Evolutionary conservation across 148 eudicot genomes (phyloP).

Genomic region (Drosera capensis): DNA sequence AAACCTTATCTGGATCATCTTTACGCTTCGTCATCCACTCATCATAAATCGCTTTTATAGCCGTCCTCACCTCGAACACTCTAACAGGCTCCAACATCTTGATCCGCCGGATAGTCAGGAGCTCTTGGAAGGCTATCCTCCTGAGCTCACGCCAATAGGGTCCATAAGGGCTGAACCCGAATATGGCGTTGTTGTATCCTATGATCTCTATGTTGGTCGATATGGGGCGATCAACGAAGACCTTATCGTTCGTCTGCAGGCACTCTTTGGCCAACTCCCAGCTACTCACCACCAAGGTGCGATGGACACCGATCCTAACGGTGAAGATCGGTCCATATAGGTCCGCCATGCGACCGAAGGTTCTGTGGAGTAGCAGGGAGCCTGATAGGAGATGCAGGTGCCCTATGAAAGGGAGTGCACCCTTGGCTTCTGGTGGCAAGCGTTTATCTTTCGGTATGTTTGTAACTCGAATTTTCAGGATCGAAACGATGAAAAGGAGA

Average conservation of each 20-base stretch:
- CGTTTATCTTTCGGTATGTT: too few species aligned
- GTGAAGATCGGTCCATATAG: conserved; percentile 1
- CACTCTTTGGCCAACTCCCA: conserved; percentile 3
- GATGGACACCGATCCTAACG: neutral
- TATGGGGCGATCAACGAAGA: neutral
- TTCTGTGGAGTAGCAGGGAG: neutral
- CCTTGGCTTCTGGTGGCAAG: neutral
- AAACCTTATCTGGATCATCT: neutral
- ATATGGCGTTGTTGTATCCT: neutral
- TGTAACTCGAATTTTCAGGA: too few species aligned
- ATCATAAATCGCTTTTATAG: neutral
- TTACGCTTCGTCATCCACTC: neutral
- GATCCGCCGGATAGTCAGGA: neutral
- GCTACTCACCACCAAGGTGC: neutral
- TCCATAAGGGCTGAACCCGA: conserved; percentile 1
- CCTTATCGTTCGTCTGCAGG: neutral
- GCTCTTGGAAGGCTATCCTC: neutral
- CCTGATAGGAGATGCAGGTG: neutral
- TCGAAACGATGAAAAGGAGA: too few species aligned
- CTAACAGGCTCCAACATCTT: neutral
- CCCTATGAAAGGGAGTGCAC: conserved; percentile 2
- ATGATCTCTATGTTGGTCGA: neutral
- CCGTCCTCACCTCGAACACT: neutral
- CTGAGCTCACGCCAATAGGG: neutral
- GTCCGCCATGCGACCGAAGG: neutral